Evolutionary conservation across 768 basidiomycete species (phyloP).

Genomic region (Leucocoprinus sp.): DNA sequence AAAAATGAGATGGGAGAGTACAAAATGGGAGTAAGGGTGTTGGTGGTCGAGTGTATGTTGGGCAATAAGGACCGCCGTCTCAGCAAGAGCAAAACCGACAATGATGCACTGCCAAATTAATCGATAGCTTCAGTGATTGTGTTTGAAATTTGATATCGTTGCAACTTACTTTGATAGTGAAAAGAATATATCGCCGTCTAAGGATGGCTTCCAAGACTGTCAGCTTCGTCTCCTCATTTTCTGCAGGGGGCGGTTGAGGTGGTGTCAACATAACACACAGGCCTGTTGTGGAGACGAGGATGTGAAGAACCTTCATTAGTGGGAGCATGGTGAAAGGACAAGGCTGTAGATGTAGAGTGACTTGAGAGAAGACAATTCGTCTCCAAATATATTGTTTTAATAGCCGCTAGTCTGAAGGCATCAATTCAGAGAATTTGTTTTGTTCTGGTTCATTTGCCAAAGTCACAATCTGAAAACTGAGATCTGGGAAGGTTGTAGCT

Average conservation of each 20-base stretch:
- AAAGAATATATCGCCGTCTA: constrained; percentile 25
- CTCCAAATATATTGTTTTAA: too few relatives aligned
- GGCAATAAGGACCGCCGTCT: constrained; percentile 28
- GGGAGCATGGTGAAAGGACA: constrained; percentile 17
- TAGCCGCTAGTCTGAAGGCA: too few relatives aligned
- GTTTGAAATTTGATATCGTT: too few relatives aligned
- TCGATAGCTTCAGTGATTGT: too few relatives aligned
- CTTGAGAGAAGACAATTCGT: too few relatives aligned
- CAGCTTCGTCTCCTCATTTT: constrained; percentile 25
- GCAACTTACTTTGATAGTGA: constrained; percentile 31
- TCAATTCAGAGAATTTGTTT: too few relatives aligned
- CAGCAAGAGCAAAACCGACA: constrained; percentile 31
- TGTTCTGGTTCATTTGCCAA: too few relatives aligned
- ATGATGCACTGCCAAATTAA: constrained; percentile 32
- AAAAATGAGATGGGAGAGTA: too few relatives aligned
- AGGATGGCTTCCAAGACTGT: constrained; percentile 30
- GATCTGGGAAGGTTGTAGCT: too few relatives aligned
- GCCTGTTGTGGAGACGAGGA: constrained; percentile 33
- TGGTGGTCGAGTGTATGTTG: constrained; percentile 17
- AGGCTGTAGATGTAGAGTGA: too few relatives aligned
- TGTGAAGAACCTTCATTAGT: constrained; percentile 34
- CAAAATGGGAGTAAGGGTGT: constrained; percentile 21
- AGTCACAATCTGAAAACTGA: too few relatives aligned
- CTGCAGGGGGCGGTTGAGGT: constrained; percentile 34
- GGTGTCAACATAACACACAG: constrained; percentile 38